A percentile compares a stretch with the other conserved stretches of the same genome.
These are phyloP conservation scores for Yamadazyma sp. DNA, from an alignment of 805 yeast genomes.

Conservation along the genomic window DNA sequence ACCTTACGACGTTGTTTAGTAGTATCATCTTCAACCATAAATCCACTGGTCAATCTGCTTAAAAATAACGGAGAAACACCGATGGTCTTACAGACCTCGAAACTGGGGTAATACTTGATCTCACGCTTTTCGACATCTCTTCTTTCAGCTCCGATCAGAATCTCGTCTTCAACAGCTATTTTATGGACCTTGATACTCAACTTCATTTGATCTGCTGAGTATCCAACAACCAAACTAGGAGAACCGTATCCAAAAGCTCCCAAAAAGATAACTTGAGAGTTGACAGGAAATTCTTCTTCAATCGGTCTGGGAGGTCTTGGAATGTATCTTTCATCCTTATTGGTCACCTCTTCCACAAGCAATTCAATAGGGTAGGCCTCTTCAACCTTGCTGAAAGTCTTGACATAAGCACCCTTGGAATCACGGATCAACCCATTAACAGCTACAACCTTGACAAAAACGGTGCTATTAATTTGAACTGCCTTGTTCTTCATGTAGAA, in stretches of 20 bases:
- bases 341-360: conserved; percentile 69
- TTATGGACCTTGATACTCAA: conserved; percentile 52
- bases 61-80: conserved; percentile 63
- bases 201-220: conserved; percentile 39
- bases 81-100: conserved; percentile 58
- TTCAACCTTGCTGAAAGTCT: conserved; percentile 57
- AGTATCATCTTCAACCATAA: conserved; percentile 53
- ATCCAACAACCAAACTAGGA: conserved; percentile 65
- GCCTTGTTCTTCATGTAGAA: conserved; percentile 59
- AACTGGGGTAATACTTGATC: conserved; percentile 63
- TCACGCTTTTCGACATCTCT: conserved; percentile 56
- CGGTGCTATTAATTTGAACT: conserved; percentile 40
- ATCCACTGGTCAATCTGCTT: conserved; percentile 76
- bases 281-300: conserved; percentile 77
- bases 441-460: conserved; percentile 64
- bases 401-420: conserved; percentile 69
- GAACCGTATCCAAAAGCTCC: conserved; percentile 90
- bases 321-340: conserved; percentile 70
- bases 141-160: conserved; percentile 61
- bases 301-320: conserved; percentile 77
- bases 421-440: conserved; percentile 77
- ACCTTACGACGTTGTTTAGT: conserved; percentile 45
- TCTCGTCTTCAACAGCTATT: conserved; percentile 49
- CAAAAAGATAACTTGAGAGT: conserved; percentile 69
- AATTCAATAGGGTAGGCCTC: conserved; percentile 75